Percentiles rank a stretch among this genome's conserved stretches.
These are phyloP conservation scores for Graphiopsis chlorocephala DNA, from an alignment of 2,329 filamentous ascomycete species.

Conservation along the genomic window DNA sequence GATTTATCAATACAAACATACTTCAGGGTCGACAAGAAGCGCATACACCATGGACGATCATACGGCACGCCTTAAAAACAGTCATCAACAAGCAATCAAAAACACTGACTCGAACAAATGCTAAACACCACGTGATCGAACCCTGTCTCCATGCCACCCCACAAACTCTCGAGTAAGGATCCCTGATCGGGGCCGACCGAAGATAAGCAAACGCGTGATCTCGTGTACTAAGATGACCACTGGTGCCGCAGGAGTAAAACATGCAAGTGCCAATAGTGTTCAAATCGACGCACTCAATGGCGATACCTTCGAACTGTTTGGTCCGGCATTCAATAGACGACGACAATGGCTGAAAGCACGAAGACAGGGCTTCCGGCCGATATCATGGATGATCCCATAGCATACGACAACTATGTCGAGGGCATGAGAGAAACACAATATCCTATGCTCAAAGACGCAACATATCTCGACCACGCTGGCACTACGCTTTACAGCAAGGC, in stretches of 20 bases:
- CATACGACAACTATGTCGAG: conserved; percentile 45
- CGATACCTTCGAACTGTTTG: background rate
- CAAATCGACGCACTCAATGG: background rate
- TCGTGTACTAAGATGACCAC: background rate
- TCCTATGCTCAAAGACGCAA: conserved; percentile 36
- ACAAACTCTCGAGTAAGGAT: background rate
- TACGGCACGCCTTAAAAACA: background rate
- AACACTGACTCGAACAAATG: background rate
- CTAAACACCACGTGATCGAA: background rate
- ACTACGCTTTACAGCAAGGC: conserved; percentile 69
- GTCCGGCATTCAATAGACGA: background rate
- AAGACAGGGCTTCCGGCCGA: background rate
- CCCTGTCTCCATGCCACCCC: background rate
- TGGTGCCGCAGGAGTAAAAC: background rate
- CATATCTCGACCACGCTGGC: conserved; percentile 92
- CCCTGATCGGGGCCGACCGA: background rate
- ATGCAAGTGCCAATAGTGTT: background rate
- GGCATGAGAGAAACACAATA: conserved; percentile 48
- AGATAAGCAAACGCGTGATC: background rate
- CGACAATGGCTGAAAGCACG: conserved; percentile 8
- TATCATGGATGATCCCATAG: background rate
- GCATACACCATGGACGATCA: background rate
- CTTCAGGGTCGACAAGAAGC: background rate
- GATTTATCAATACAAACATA: background rate
- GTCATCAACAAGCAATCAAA: background rate